These are phyloP conservation scores for Beauveria asiatica DNA, from an alignment of 2,329 filamentous ascomycete genomes.

Conservation along the genomic window DNA sequence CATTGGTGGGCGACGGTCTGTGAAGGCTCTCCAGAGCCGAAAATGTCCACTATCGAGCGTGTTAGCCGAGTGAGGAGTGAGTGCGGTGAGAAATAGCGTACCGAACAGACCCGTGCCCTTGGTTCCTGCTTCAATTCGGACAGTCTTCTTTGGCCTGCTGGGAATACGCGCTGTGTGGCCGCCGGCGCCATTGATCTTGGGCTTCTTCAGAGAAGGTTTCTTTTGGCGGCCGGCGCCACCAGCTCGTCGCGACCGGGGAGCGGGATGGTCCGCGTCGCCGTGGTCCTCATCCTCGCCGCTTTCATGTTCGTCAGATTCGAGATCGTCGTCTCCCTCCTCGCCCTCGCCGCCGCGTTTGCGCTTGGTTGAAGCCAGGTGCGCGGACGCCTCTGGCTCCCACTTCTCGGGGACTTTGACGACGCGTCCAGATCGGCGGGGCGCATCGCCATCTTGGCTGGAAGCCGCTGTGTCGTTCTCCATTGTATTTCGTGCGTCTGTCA, in stretches of 20 bases:
- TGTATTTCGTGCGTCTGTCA: slow-evolving; percentile 24
- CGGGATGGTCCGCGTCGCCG: slow-evolving; percentile 33
- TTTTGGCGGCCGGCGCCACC: slow-evolving; percentile 37
- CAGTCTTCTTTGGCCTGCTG: slow-evolving; percentile 48
- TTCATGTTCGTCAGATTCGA: slow-evolving; percentile 34
- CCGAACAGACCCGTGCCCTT: slow-evolving; percentile 49
- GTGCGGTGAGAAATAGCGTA: slow-evolving; percentile 27
- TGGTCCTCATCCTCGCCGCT: slow-evolving; percentile 39
- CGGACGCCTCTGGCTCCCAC: slow-evolving; percentile 42
- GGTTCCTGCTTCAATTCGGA: slow-evolving; percentile 41
- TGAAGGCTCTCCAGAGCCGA: slow-evolving; percentile 47
- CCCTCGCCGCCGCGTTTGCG: slow-evolving; percentile 48
- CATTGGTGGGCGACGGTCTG: slow-evolving; percentile 52
- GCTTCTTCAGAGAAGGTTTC: slow-evolving; percentile 55
- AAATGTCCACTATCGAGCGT: slow-evolving; percentile 47
- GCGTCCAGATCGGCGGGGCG: slow-evolving; percentile 61
- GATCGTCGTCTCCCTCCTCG: slow-evolving; percentile 37
- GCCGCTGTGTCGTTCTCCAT: slow-evolving; percentile 48
- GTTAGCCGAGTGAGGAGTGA: slow-evolving; percentile 15
- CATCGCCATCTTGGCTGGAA: slow-evolving; percentile 40
- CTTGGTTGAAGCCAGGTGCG: slow-evolving; percentile 39
- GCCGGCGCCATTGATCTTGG: slow-evolving; percentile 48
- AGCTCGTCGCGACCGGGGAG: slow-evolving; percentile 30
- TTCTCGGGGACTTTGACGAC: slow-evolving; percentile 53
- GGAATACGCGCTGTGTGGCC: slow-evolving; percentile 36